Base-by-base conservation (phyloP, 805 yeast species). In the Myxozyma monticola region DNA sequence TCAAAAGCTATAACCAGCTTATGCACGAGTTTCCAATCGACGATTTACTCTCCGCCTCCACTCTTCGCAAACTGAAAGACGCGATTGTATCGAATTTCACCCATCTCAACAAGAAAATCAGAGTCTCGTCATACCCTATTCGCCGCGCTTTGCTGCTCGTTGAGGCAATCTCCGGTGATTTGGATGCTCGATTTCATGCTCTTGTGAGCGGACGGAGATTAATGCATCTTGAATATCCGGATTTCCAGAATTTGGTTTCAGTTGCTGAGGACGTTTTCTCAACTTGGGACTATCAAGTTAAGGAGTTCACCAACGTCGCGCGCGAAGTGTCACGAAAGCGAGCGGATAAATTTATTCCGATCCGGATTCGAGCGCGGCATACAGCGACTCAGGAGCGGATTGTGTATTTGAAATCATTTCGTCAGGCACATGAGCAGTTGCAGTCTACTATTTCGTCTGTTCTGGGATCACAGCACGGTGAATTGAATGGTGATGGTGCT, bases 281-380 rank as follows among this genome's bases (percentile, higher is more conserved):
- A 1, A 65, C 74, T 0, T 78, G 90, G 72, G 95, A 88, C 31
- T 75, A 72, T 24, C 76, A 78, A 35, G 63, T 81, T 9, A 81
- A 83, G 61, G 86, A 81, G 48, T 79, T 83, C 68, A 77, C 81
- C 1, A 76, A 79, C 44, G 63, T 85, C 37, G 78, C 88, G 0
- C 76, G 97, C 48, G 96, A 90, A 52, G 66, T 85, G 2, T 71
- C 86, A 35, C 72, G 96, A 56, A 85, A 82, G 60, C 69, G 93
- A 37, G 79, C 81, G 7, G 91, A 85, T 47, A 81, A 80, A 51
- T 84, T 84, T 62, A 75, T 84, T 12, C 76, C 83, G 20, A 78
- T 88, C 18, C 78, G 81, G 49, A 72, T 88, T 8, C 71, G 70
- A n/a, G 74, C 80, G 7, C 68, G 75, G 2, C 76, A 72, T 36